A percentile compares a stretch with the other conserved stretches of the same genome.
Evolutionary conservation across 2,329 filamentous ascomycete species (phyloP).

Genomic region (Cladophialophora carrionii): DNA sequence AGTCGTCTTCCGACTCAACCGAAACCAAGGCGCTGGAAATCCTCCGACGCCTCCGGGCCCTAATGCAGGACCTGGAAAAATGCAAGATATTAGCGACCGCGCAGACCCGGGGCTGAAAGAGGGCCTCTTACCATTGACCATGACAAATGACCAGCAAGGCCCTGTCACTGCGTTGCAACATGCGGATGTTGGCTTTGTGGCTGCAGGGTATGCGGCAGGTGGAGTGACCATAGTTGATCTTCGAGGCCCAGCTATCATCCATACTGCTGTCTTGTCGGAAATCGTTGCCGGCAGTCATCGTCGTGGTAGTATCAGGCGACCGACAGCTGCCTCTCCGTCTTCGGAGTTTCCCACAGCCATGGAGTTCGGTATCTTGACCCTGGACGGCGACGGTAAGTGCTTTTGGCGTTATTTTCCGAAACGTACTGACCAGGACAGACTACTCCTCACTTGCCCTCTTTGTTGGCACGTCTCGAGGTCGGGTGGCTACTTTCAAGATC

Average conservation of each 20-base stretch:
- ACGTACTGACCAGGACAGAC: conserved; percentile 51
- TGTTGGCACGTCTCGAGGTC: conserved; percentile 82
- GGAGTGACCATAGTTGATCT: conserved; percentile 82
- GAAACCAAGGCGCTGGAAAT: conserved; percentile 71
- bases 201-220: conserved; percentile 81
- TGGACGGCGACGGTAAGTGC: conserved; percentile 75
- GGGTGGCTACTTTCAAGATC: conserved; percentile 86
- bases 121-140: conserved; percentile 75
- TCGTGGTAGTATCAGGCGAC: conserved; percentile 66
- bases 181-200: conserved; percentile 92
- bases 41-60: conserved; percentile 51
- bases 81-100: conserved; percentile 74
- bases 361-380: conserved; percentile 89
- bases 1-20: conserved; percentile 84
- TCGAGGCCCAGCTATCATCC: conserved; percentile 82
- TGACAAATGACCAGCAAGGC: conserved; percentile 83
- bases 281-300: conserved; percentile 79
- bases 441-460: conserved; percentile 95
- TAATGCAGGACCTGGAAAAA: conserved; percentile 66
- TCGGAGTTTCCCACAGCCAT: conserved; percentile 78
- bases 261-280: conserved; percentile 71
- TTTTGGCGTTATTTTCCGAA: background rate
- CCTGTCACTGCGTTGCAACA: conserved; percentile 77
- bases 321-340: conserved; percentile 40
- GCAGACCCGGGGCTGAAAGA: conserved; percentile 75